phyloP scores from a whole-genome alignment of 352 stramenopile species.

The Elongisporangium anandrum region DNA sequence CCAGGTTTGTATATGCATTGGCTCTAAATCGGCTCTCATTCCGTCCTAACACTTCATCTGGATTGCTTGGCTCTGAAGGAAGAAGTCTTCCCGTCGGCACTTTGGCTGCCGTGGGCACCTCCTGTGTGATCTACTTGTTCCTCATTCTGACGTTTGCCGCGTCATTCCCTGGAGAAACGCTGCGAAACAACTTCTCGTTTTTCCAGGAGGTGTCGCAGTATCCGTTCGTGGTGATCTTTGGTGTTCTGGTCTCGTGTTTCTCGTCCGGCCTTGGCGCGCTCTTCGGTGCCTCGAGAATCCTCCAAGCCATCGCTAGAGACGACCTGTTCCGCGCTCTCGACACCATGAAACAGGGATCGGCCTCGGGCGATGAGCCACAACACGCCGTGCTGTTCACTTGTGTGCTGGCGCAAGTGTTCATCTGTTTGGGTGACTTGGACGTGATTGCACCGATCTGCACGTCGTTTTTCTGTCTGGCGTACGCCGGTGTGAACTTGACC shows the following conservation, averaged over 20 bases:
- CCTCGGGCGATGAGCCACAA: slow-evolving; percentile 62
- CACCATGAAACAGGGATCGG: slow-evolving; percentile 42
- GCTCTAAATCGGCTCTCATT: slow-evolving; percentile 7
- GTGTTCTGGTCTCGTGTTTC: slow-evolving; percentile 67
- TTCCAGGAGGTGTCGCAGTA: slow-evolving; percentile 64
- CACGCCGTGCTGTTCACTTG: slow-evolving; percentile 66
- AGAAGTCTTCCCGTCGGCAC: slow-evolving; percentile 68
- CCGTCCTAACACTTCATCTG: not conserved
- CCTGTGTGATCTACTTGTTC: slow-evolving; percentile 59
- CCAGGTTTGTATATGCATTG: slow-evolving; percentile 25
- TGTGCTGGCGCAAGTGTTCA: slow-evolving; percentile 54
- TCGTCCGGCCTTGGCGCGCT: slow-evolving; percentile 59
- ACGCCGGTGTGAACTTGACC: slow-evolving; percentile 69
- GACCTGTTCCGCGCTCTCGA: slow-evolving; percentile 50
- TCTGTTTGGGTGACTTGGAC: slow-evolving; percentile 72
- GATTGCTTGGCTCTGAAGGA: slow-evolving; percentile 11
- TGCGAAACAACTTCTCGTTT: slow-evolving; percentile 71
- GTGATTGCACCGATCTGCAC: slow-evolving; percentile 77
- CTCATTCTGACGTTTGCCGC: slow-evolving; percentile 69
- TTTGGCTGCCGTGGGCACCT: slow-evolving; percentile 50
- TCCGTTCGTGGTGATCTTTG: slow-evolving; percentile 51
- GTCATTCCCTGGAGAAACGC: slow-evolving; percentile 44
- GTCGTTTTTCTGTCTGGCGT: slow-evolving; percentile 79
- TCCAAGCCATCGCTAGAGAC: slow-evolving; percentile 76
- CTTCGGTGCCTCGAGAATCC: slow-evolving; percentile 66